Evolutionary conservation across 768 basidiomycete species (phyloP).

Genomic region (Boletus pseudopeckii): DNA sequence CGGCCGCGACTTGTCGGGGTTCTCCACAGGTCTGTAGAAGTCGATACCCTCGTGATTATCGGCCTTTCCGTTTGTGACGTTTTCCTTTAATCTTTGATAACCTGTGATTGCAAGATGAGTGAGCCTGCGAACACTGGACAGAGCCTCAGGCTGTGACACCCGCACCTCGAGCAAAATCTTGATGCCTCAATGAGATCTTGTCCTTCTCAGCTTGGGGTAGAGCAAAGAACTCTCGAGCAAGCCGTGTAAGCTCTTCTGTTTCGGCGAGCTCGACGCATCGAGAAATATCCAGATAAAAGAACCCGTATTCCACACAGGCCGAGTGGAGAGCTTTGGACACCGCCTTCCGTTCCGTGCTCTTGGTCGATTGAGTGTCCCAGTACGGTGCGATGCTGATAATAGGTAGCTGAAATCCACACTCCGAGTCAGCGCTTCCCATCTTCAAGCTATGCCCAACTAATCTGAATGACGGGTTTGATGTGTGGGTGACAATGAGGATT

Average conservation of each 20-base stretch:
- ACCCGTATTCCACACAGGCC: constrained; percentile 77
- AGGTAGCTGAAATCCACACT: constrained; percentile 44
- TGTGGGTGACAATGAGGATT: neutral
- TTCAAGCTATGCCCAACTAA: neutral
- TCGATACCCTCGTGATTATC: constrained; percentile 87
- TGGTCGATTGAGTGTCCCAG: constrained; percentile 35
- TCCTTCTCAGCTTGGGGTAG: constrained; percentile 79
- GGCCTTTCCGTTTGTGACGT: constrained; percentile 79
- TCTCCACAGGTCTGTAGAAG: constrained; percentile 69
- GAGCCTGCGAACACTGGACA: neutral
- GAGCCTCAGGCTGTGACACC: neutral
- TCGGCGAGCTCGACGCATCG: constrained; percentile 54
- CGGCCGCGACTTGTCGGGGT: constrained; percentile 65
- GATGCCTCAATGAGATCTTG: constrained; percentile 57
- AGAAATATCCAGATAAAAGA: constrained; percentile 83
- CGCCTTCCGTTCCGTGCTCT: constrained; percentile 38
- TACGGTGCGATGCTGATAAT: constrained; percentile 74
- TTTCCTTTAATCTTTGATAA: constrained; percentile 77
- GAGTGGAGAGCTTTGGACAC: constrained; percentile 58
- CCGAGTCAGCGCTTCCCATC: constrained; percentile 9
- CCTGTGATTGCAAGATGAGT: constrained; percentile 42
- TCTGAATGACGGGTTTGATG: neutral
- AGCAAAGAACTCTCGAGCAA: constrained; percentile 72
- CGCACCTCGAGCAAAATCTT: constrained; percentile 77
- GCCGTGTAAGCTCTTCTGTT: constrained; percentile 57